Conservation (phyloP, 495 filamentous ascomycete species). For the Lasiosphaeria hispida region DNA sequence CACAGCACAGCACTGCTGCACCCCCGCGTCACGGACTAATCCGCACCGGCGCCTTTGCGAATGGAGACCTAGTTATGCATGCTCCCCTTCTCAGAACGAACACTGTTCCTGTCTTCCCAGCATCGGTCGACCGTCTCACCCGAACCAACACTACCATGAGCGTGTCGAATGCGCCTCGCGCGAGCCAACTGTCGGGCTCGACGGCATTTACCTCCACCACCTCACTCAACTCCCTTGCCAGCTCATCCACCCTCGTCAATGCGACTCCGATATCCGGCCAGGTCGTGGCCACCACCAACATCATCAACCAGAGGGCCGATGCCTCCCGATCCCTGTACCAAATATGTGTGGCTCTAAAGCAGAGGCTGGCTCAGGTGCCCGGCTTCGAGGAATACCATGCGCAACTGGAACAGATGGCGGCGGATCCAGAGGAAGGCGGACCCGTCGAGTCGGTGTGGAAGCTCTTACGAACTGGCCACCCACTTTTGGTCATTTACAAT, state of each 20-base stretch:
- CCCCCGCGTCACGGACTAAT: constrained; percentile 17
- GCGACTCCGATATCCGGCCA: constrained; percentile 47
- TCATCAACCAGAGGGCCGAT: constrained; percentile 92
- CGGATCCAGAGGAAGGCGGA: constrained; percentile 61
- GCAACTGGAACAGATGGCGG: constrained; percentile 52
- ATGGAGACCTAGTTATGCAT: constrained; percentile 47
- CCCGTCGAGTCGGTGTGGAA: constrained; percentile 91
- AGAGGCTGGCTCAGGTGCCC: constrained; percentile 77
- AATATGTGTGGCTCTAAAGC: constrained; percentile 81
- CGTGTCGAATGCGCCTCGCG: constrained; percentile 42
- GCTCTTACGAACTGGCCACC: constrained; percentile 77
- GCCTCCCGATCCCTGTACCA: constrained; percentile 88
- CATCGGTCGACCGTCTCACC: constrained; percentile 38
- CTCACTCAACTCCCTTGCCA: constrained; percentile 49
- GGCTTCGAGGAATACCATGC: constrained; percentile 71
- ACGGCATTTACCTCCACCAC: constrained; percentile 48
- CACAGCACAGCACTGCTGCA: constrained; percentile 6
- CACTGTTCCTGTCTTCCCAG: constrained; percentile 47
- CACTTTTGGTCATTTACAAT: constrained; percentile 88
- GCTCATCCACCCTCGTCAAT: constrained; percentile 36
- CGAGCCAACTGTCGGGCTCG: constrained; percentile 54
- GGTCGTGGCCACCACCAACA: constrained; percentile 74
- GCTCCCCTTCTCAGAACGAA: constrained; percentile 52
- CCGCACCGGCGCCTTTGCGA: constrained; percentile 27
- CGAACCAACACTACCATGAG: constrained; percentile 40